A percentile compares a stretch with the other conserved stretches of the same genome.
Evolutionary conservation across 257 asterid genomes (phyloP).

Genomic region (Solanum microdontum): DNA sequence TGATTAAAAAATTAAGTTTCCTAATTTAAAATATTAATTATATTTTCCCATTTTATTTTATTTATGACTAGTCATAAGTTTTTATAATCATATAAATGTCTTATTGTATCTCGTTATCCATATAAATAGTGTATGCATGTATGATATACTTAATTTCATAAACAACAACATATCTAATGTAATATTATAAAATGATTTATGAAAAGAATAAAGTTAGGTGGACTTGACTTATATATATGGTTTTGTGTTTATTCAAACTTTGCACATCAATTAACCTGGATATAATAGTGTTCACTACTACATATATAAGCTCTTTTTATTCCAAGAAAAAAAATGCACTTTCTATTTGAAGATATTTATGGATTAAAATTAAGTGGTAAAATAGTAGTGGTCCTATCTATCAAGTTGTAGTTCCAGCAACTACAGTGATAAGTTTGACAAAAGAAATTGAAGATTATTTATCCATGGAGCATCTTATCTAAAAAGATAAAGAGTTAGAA

Average conservation of each 20-base stretch:
- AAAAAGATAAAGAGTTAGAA: not conserved
- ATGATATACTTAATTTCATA: not conserved
- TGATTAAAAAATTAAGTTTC: not conserved
- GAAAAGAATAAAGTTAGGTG: not conserved
- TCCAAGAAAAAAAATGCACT: not conserved
- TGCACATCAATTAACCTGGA: not conserved
- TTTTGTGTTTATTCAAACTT: not conserved
- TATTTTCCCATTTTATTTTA: not conserved
- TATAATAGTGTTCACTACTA: not conserved
- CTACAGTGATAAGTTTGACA: not conserved
- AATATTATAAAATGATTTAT: not conserved
- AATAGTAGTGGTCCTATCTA: not conserved
- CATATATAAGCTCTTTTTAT: not conserved
- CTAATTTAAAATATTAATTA: not conserved
- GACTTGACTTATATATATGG: not conserved
- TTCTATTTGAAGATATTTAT: not conserved
- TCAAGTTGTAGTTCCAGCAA: not conserved
- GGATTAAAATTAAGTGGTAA: not conserved
- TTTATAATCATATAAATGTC: not conserved
- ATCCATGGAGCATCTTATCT: not conserved
- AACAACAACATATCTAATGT: not conserved
- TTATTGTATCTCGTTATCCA: not conserved
- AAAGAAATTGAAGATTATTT: not conserved
- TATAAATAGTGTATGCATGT: not conserved
- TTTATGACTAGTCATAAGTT: not conserved